A percentile compares a stretch with the other conserved stretches of the same genome.
Evolutionary conservation across 1,284 basidiomycete species (phyloP).

Genomic region (Grifola frondosa): DNA sequence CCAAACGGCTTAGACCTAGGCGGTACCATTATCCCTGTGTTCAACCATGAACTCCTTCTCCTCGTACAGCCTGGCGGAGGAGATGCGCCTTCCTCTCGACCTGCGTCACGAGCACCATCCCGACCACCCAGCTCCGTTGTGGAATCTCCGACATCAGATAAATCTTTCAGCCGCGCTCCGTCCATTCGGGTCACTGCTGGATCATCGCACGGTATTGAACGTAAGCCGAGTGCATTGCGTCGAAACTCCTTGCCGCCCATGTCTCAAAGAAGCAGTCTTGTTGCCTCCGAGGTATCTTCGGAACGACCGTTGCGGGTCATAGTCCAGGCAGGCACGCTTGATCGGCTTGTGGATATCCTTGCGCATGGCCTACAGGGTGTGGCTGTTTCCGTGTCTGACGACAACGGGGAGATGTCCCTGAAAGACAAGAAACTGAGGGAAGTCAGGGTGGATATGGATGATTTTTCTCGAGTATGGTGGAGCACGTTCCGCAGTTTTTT

Average conservation of each 20-base stretch:
- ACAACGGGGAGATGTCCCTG: conserved; percentile 79
- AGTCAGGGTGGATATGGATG: conserved; percentile 64
- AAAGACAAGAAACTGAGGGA: conserved; percentile 68
- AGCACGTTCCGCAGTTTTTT: conserved; percentile 76
- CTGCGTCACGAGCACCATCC: conserved; percentile 57
- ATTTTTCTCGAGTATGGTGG: conserved; percentile 79
- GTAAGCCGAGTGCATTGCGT: conserved; percentile 70
- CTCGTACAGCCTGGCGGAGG: conserved; percentile 54
- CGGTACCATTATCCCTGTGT: conserved; percentile 70
- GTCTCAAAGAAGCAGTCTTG: conserved; percentile 57
- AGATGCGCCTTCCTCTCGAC: conserved; percentile 46
- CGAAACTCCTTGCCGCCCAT: conserved; percentile 77
- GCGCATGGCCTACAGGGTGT: conserved; percentile 76
- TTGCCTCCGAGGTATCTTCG: conserved; percentile 56
- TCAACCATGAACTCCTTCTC: conserved; percentile 70
- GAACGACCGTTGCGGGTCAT: conserved; percentile 71
- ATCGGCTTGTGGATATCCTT: conserved; percentile 69
- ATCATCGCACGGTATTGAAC: conserved; percentile 62
- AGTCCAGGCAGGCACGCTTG: conserved; percentile 75
- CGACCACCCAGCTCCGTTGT: conserved; percentile 61
- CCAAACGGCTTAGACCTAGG: conserved; percentile 51
- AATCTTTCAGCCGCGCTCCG: conserved; percentile 53
- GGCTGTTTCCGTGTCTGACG: conserved; percentile 75
- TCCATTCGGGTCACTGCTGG: conserved; percentile 75
- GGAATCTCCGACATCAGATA: conserved; percentile 40